Evolutionary conservation across 1,284 basidiomycete species (phyloP), one percentile per base, ranked within the genome.

Genomic region (Erythrobasidium hasegawianum): DNA sequence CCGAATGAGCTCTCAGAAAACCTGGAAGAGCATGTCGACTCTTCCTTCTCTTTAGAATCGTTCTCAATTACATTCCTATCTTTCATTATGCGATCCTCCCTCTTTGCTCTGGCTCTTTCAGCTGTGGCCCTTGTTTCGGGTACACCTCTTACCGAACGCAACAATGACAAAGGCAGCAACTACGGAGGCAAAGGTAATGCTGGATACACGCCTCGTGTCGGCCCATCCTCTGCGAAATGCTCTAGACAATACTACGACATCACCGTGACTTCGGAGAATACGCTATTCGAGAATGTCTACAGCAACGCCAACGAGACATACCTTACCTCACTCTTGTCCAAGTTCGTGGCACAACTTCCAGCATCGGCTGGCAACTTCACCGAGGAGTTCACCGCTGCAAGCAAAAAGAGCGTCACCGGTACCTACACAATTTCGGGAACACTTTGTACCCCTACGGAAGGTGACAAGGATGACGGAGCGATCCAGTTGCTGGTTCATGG

Each of bases 401-500:
- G 33, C 11, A 56, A 58, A 26, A 53, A 56, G 41, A 49, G 57
- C 27, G 50, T 50, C 27, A 59, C 53, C 2, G 50, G 43, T 7
- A 64, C 71, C 4, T 72, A 71, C 66, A 62, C 57, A 26, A 72
- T 72, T 38, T 64, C 60, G 13, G 72, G 72, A 16, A 67, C 69
- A 38, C 71, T 71, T 66, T 76, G 75, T 67, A 68, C 70, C 52
- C 75, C 75, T 18, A 72, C 69, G 38, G 60, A 70, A n/a, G 70
- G 70, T 53, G 69, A 72, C 53, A 72, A 70, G 62, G 45, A 57
- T 20, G 27, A 64, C 38, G 45, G 47, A n/a, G 47, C 70, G 10
- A 40, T 73, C 18, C 75, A 75, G 47, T 45, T 76, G 9, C 68
- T 75, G 24, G 73, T 75, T 0, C 75, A 76, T 53, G 75, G 75